A percentile compares a stretch with the other conserved stretches of the same genome.
phyloP scores from a whole-genome alignment of 75 land plant genomes.

The Selaginella tamariscina region DNA sequence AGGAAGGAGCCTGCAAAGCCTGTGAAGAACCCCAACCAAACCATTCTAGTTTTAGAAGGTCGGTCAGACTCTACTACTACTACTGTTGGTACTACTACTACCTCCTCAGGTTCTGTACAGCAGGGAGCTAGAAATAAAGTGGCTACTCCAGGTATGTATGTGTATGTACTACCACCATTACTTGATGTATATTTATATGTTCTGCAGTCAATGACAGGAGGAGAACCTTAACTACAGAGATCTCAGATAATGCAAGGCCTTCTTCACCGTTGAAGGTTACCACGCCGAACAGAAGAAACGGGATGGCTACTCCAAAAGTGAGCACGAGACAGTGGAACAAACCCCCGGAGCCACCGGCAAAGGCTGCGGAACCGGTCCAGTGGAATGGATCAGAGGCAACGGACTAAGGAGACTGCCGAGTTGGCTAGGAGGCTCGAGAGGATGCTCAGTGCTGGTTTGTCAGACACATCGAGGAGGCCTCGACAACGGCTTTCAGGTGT shows the following conservation, averaged over 20 bases:
- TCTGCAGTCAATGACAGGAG: too few species aligned
- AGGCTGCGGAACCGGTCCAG: too few species aligned
- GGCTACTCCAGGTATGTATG: too few species aligned
- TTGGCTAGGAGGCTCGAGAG: background rate
- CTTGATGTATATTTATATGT: too few species aligned
- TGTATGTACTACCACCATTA: too few species aligned
- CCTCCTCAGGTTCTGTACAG: too few species aligned
- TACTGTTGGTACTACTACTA: too few species aligned
- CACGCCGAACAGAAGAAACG: background rate
- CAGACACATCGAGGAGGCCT: background rate
- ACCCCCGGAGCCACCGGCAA: background rate
- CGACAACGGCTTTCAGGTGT: slow-evolving; percentile 19
- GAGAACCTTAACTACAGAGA: too few species aligned
- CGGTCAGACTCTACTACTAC: too few species aligned
- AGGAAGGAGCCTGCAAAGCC: background rate
- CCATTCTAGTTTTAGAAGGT: background rate
- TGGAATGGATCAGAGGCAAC: slow-evolving; percentile 3
- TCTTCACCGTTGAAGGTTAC: background rate
- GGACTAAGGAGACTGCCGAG: slow-evolving; percentile 11
- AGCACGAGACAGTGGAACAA: background rate
- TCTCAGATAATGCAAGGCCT: background rate
- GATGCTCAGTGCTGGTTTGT: slow-evolving; percentile 10
- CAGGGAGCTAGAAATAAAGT: background rate
- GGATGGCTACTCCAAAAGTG: background rate
- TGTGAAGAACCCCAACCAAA: background rate